Percentiles rank a stretch among this genome's conserved stretches.
Evolutionary conservation across 1,284 basidiomycete genomes (phyloP).

Genomic region (Sphagnurus paluster): DNA sequence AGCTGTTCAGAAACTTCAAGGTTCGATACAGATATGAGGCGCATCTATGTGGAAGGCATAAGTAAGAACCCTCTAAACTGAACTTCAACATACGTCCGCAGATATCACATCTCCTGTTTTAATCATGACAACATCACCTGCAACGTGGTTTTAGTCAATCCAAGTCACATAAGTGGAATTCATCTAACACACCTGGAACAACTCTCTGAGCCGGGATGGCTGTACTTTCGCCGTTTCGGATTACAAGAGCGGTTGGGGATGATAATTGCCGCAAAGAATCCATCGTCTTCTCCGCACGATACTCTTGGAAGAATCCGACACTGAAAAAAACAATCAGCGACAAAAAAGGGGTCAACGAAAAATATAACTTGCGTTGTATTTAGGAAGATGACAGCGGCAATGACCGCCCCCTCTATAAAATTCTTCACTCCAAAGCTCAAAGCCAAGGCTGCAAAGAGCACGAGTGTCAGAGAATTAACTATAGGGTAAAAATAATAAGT

Average conservation of each 20-base stretch:
- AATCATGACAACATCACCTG: slow-evolving; percentile 53
- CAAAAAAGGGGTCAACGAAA: slow-evolving; percentile 1
- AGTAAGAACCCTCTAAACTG: background rate
- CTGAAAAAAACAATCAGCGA: slow-evolving; percentile 14
- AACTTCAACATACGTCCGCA: slow-evolving; percentile 47
- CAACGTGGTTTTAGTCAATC: slow-evolving; percentile 1
- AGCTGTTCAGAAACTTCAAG: slow-evolving; percentile 66
- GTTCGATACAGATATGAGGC: slow-evolving; percentile 36
- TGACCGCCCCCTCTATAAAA: slow-evolving; percentile 67
- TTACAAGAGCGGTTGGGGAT: slow-evolving; percentile 60
- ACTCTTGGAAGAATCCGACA: slow-evolving; percentile 56
- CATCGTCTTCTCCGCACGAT: slow-evolving; percentile 59
- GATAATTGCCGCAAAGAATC: slow-evolving; percentile 56
- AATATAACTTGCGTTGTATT: slow-evolving; percentile 36
- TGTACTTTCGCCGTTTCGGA: slow-evolving; percentile 50
- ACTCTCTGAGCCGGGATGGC: slow-evolving; percentile 58
- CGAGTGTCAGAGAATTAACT: slow-evolving; percentile 39
- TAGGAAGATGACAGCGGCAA: slow-evolving; percentile 60
- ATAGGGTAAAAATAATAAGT: background rate
- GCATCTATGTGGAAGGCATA: slow-evolving; percentile 22
- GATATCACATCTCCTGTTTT: slow-evolving; percentile 62
- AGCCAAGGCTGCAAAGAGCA: slow-evolving; percentile 58
- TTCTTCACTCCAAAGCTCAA: slow-evolving; percentile 65
- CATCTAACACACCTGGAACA: slow-evolving; percentile 45
- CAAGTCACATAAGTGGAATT: background rate